Conservation (phyloP, 1,284 basidiomycete genomes). For the Malassezia brasiliensis region DNA sequence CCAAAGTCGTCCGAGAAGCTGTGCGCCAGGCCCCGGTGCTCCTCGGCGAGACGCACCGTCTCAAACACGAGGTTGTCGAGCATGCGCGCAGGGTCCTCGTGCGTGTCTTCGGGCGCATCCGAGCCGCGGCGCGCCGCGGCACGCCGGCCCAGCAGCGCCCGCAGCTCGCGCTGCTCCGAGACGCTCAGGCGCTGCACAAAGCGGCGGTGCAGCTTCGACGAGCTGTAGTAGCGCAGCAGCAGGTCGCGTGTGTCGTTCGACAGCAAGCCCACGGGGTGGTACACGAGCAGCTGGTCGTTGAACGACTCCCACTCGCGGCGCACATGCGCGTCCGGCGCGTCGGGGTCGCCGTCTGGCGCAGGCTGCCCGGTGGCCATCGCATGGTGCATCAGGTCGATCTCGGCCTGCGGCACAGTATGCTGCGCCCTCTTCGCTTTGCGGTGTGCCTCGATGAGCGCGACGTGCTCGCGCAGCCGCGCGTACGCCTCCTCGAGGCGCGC, state of each 20-base stretch:
- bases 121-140: not conserved
- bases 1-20: constrained; percentile 12
- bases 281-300: constrained; percentile 81
- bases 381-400: not conserved
- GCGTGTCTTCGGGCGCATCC: not conserved
- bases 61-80: constrained; percentile 45
- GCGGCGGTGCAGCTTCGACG: constrained; percentile 62
- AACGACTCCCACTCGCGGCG: constrained; percentile 69
- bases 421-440: constrained; percentile 13
- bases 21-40: constrained; percentile 3
- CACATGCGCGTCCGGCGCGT: constrained; percentile 41
- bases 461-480: not conserved
- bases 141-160: constrained; percentile 28
- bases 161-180: constrained; percentile 49
- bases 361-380: not conserved
- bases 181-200: constrained; percentile 81
- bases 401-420: not conserved
- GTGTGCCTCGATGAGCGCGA: constrained; percentile 15
- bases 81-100: constrained; percentile 19
- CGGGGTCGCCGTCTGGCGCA: not conserved
- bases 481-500: not conserved
- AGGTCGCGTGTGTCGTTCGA: constrained; percentile 71
- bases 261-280: constrained; percentile 73
- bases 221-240: constrained; percentile 80
- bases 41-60: constrained; percentile 23